Conservation (phyloP, 805 yeast genomes). For the Candida broadrunensis region DNA sequence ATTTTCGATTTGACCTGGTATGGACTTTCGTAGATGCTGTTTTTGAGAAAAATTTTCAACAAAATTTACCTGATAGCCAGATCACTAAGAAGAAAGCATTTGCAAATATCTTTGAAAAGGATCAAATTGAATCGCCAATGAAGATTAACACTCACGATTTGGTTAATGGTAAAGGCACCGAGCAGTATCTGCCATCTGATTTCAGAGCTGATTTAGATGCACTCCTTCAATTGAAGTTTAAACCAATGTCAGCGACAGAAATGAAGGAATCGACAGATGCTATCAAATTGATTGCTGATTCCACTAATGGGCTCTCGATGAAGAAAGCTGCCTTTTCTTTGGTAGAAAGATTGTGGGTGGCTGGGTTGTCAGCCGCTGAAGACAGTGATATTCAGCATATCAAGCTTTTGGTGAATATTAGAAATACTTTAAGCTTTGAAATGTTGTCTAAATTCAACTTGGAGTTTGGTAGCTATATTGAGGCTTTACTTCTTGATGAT, state of each 20-base stretch:
- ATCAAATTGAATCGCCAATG: conserved; percentile 34
- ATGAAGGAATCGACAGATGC: conserved; percentile 10
- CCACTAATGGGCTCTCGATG: neutral
- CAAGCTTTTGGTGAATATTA: conserved; percentile 6
- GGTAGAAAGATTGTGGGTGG: neutral
- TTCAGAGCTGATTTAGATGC: conserved; percentile 26
- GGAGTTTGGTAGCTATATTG: neutral
- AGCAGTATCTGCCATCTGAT: conserved; percentile 10
- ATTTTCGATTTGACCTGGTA: conserved; percentile 25
- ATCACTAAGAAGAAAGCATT: conserved; percentile 2
- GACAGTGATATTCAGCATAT: conserved; percentile 3
- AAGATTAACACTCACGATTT: conserved; percentile 19
- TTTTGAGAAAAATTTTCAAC: conserved; percentile 15
- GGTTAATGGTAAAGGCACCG: conserved; percentile 1
- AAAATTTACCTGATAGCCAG: neutral
- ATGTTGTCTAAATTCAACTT: neutral
- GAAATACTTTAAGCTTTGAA: neutral
- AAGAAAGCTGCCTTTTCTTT: neutral
- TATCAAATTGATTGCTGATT: neutral
- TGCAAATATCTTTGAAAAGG: conserved; percentile 16
- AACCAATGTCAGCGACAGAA: conserved; percentile 12
- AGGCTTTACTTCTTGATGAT: conserved; percentile 6
- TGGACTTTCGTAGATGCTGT: conserved; percentile 34
- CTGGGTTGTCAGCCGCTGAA: neutral
- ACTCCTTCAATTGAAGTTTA: conserved; percentile 11